Percentiles rank a stretch among this genome's conserved stretches.
These are phyloP conservation scores for Cymodocea nodosa DNA, from an alignment of 116 monocot genomes.

Conservation along the genomic window DNA sequence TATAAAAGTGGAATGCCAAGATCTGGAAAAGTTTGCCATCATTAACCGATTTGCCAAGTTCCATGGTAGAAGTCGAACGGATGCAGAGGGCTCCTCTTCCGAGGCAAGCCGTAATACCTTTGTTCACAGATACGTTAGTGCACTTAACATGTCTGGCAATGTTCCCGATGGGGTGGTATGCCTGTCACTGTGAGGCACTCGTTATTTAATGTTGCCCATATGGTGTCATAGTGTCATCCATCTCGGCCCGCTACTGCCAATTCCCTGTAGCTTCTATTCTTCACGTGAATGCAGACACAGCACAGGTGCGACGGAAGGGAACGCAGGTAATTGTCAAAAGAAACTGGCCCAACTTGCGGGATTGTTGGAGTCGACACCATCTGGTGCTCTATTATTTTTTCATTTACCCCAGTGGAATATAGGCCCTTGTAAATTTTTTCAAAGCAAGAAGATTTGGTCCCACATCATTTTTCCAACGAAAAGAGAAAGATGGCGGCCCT, in stretches of 20 bases:
- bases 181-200: conserved; percentile 41
- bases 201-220: conserved; percentile 10
- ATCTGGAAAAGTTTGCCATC: conserved; percentile 55
- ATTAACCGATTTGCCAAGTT: conserved; percentile 82
- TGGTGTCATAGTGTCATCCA: neutral
- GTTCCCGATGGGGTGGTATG: conserved; percentile 36
- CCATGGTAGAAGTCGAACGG: conserved; percentile 37
- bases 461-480: conserved; percentile 3
- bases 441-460: neutral
- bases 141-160: conserved; percentile 29
- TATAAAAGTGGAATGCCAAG: conserved; percentile 55
- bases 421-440: conserved; percentile 7
- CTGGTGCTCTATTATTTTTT: neutral
- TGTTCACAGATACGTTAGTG: conserved; percentile 51
- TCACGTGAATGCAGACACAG: neutral
- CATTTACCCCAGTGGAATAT: neutral
- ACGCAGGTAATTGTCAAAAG: neutral
- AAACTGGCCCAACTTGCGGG: neutral
- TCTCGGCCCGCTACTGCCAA: neutral
- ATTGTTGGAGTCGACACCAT: conserved; percentile 3
- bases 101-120: conserved; percentile 21
- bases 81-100: conserved; percentile 24
- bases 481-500: neutral
- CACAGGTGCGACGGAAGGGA: neutral
- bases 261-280: neutral